Conservation (phyloP, 257 asterid species). For the Linaria vulgaris region DNA sequence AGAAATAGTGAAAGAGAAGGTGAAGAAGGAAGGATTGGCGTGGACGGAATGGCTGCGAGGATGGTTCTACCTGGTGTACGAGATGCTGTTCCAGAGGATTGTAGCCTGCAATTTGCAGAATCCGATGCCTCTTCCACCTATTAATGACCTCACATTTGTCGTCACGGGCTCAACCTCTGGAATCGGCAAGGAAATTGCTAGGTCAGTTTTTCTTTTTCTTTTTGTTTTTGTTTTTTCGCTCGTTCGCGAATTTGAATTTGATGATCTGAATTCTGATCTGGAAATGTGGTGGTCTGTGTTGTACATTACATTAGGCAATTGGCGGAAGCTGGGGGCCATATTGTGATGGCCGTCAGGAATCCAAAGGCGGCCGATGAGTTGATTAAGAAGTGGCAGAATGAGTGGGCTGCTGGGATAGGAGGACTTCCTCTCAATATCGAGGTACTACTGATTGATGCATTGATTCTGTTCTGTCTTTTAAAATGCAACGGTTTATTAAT, state of each 20-base stretch:
- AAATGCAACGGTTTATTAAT: not conserved
- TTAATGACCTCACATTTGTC: conserved; percentile 70
- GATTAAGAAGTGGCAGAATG: conserved; percentile 77
- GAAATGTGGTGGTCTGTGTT: not conserved
- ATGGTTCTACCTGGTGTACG: conserved; percentile 64
- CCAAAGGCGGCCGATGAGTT: conserved; percentile 67
- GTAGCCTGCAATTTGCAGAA: conserved; percentile 78
- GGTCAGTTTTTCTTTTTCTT: conserved; percentile 24
- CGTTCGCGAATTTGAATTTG: too few species aligned
- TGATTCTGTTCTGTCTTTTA: too few species aligned
- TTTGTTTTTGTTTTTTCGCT: not conserved
- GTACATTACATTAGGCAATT: conserved; percentile 45
- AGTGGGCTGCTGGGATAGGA: conserved; percentile 75
- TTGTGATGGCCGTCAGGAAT: conserved; percentile 94
- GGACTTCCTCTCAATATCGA: conserved; percentile 91
- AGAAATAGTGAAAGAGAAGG: conserved; percentile 27
- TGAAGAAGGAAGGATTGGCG: conserved; percentile 66
- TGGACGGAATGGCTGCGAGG: conserved; percentile 94
- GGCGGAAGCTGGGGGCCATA: conserved; percentile 95
- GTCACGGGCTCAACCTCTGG: conserved; percentile 99
- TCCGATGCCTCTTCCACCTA: conserved; percentile 87
- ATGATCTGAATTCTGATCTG: not conserved
- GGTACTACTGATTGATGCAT: conserved; percentile 38
- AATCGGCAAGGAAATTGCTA: conserved; percentile 90
- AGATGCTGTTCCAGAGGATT: conserved; percentile 92